phyloP scores from a whole-genome alignment of 2,329 filamentous ascomycete species.

The Diaporthe citrichinensis region DNA sequence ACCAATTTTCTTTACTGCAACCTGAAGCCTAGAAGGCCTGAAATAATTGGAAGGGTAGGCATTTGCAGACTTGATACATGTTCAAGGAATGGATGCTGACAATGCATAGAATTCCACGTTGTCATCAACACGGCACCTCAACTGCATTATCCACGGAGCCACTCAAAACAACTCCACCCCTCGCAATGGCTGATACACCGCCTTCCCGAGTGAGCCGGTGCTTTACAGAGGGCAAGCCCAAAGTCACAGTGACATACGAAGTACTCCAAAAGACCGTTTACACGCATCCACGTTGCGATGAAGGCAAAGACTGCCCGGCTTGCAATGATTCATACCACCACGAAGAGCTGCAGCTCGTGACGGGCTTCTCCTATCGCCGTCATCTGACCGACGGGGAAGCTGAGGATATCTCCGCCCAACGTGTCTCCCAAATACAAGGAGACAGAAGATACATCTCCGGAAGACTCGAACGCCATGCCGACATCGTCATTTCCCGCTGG shows the following conservation, averaged over 20 bases:
- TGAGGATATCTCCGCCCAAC: background rate
- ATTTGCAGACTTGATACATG: background rate
- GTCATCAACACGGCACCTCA: background rate
- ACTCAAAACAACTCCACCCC: background rate
- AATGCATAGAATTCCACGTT: background rate
- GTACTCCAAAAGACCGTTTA: background rate
- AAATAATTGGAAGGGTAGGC: background rate
- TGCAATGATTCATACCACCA: background rate
- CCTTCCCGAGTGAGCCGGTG: background rate
- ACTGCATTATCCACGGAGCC: background rate
- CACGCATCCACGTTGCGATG: background rate
- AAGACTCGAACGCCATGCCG: background rate
- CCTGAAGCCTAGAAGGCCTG: background rate
- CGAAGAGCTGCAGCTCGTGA: background rate
- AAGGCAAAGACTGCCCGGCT: background rate
- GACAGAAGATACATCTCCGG: background rate
- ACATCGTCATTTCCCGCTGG: slow-evolving; percentile 3
- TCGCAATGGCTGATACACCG: background rate
- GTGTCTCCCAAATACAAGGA: background rate
- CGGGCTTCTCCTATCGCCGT: background rate
- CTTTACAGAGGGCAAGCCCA: background rate
- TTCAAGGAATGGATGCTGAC: background rate
- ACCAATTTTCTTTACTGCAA: background rate
- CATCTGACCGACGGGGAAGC: background rate
- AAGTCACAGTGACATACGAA: background rate